phyloP scores from a whole-genome alignment of 2,329 filamentous ascomycete species.

The Trichoderma sp. region DNA sequence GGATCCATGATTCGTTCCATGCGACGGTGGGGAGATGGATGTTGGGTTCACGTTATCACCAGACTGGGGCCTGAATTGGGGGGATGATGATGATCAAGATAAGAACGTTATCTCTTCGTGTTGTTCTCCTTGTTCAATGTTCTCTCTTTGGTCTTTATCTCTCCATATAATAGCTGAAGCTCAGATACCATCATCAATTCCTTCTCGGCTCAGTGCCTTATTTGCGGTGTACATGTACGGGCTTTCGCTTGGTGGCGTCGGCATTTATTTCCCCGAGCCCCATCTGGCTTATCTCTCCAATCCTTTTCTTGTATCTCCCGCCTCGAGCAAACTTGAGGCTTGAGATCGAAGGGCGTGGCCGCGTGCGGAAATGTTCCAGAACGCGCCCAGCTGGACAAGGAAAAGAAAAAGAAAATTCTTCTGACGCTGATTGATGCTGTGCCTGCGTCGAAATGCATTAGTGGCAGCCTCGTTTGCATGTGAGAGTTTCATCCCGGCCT shows the following conservation, averaged over 20 bases:
- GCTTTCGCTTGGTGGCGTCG: not conserved
- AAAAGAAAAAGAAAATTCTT: not conserved
- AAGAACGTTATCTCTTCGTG: not conserved
- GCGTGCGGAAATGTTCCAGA: constrained; percentile 12
- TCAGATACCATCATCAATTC: not conserved
- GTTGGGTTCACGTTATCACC: not conserved
- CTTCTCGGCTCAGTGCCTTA: not conserved
- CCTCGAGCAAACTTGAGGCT: not conserved
- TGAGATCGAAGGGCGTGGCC: not conserved
- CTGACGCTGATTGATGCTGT: not conserved
- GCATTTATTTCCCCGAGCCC: constrained; percentile 3
- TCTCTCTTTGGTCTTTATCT: not conserved
- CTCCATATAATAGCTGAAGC: not conserved
- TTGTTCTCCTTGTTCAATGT: not conserved
- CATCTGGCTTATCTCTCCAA: not conserved
- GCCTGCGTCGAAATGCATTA: constrained; percentile 1
- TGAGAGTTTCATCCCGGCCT: not conserved
- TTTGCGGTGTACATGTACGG: not conserved
- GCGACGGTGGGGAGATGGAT: not conserved
- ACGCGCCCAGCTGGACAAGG: not conserved
- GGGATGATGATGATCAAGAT: not conserved
- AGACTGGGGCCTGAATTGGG: not conserved
- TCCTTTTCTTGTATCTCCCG: not conserved
- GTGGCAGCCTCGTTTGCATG: not conserved
- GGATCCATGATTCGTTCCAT: not conserved